Evolutionary conservation across 441 rosid genomes (phyloP), one percentile per base, ranked within the genome.

Genomic region (Erodium trifolium): DNA sequence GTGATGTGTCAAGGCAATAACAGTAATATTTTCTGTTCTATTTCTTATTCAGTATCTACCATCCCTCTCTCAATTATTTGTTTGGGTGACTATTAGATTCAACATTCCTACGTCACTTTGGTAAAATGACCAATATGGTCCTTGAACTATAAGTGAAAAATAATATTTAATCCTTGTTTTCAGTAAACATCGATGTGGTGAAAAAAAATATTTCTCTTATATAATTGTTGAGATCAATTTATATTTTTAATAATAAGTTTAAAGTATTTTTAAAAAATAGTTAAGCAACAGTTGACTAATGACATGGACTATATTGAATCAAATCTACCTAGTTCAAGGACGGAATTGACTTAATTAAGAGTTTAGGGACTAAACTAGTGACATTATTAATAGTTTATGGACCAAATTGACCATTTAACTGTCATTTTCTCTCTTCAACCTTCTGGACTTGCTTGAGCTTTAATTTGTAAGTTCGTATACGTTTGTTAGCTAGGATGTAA

Each of bases 21-120:
- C 18, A 55, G 53, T 8, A n/a, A n/a, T 16, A n/a, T 53, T 14
- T 53, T 53, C 17, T 14, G 18, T 16, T 53, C 14, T 16, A 53
- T 14, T 53, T 14, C 60, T 53, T 16, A 19, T 53, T 16, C 60
- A 53, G 19, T 53, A 4, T 53, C 60, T 53, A 53, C 60, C 8
- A 14, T 5, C 9, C 60, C 57, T 51, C 16, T 51, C 60, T 5
- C 23, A 53, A 5, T 17, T 17, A 17, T 53, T 14, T 4, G 19
- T 53, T 53, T 53, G 60, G 60, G 14, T 53, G 60, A 53, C 60
- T 53, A 53, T 18, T 53, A 53, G 7, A 53, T 53, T 18, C 60
- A 53, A 53, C 5, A 14, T 51, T 51, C 57, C 57, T 14, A 13
- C 5, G 57, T n/a, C 57, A 12, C 13, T 49, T 13, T 51, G 6